phyloP scores from a whole-genome alignment of 108 stramenopile species.

The Nitzschia inconspicua region DNA sequence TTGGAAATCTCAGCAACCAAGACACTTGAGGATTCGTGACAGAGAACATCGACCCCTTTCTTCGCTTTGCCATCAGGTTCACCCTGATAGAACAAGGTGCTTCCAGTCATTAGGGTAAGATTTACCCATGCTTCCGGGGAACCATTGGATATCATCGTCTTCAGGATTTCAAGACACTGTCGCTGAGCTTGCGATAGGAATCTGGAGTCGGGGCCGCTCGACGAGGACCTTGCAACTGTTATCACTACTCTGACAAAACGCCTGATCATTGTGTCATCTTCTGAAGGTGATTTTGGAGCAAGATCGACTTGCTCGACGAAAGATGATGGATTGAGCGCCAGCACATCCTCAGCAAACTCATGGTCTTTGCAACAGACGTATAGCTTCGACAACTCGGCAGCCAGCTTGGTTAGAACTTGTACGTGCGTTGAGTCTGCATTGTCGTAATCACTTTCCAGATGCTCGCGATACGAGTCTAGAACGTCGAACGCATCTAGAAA shows the following conservation, averaged over 20 bases:
- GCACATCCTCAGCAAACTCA: constrained; percentile 50
- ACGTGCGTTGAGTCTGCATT: constrained; percentile 49
- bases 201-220: constrained; percentile 36
- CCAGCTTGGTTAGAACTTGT: constrained; percentile 66
- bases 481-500: constrained; percentile 68
- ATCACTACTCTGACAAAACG: constrained; percentile 58
- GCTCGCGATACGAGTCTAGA: constrained; percentile 47
- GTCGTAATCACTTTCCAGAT: constrained; percentile 34
- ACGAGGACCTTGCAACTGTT: constrained; percentile 36
- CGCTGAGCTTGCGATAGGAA: constrained; percentile 80
- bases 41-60: constrained; percentile 39
- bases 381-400: constrained; percentile 56
- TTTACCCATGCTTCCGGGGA: constrained; percentile 56
- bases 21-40: constrained; percentile 53
- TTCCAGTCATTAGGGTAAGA: constrained; percentile 31
- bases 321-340: neutral
- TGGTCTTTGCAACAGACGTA: constrained; percentile 80
- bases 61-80: constrained; percentile 27
- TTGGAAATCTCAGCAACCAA: constrained; percentile 42
- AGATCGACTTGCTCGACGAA: constrained; percentile 19
- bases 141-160: constrained; percentile 57
- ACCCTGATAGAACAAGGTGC: constrained; percentile 11
- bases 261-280: constrained; percentile 39
- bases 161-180: constrained; percentile 56
- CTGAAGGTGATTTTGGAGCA: neutral